Evolutionary conservation across 805 yeast genomes (phyloP), one percentile per base, ranked within the genome.

Genomic region (Ogataea siamensis): DNA sequence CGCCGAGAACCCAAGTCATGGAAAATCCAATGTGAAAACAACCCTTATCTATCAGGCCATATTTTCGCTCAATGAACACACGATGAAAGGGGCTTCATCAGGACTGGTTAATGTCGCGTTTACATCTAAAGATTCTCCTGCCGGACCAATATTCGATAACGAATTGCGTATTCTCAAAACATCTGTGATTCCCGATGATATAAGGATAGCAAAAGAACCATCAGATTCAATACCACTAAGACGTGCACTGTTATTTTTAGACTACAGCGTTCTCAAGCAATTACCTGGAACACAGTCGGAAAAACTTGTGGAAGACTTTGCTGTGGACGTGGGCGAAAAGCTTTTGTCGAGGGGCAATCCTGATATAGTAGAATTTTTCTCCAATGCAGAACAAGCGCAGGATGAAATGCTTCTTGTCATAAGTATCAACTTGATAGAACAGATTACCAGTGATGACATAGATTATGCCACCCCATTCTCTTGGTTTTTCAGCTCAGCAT

Each of bases 61-160:
- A 7, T 14, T 16, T 7, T 17, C 38, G 11, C 36, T 45, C 32
- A 43, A 39, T 23, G 31, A 29, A 4, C 31, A 28, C 26, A 40
- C 43, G 9, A 38, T 40, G 30, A 34, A 34, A 29, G 26, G 25
- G 26, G 42, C 46, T 1, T 38, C 46, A 6, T 36, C 28, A 6
- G 45, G 42, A 13, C 28, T 51, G 7, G 27, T 45, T 3, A 44
- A 43, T 14, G 38, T 49, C 11, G 49, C 37, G 1, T 46, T 51
- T 28, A 38, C 50, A 2, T 42, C 45, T n/a, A 19, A 15, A 7
- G 40, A 43, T 11, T 14, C 40, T 2, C 5, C 7, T 2, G 28
- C 33, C 8, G 37, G 34, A 5, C 50, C 47, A 3, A 39, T 52
- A 3, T 49, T 54, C 26, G 40, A 41, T 7, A 50, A 53, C 27